These are phyloP conservation scores for Solanum pinnatisectum DNA, from an alignment of 257 asterid species.

Conservation along the genomic window DNA sequence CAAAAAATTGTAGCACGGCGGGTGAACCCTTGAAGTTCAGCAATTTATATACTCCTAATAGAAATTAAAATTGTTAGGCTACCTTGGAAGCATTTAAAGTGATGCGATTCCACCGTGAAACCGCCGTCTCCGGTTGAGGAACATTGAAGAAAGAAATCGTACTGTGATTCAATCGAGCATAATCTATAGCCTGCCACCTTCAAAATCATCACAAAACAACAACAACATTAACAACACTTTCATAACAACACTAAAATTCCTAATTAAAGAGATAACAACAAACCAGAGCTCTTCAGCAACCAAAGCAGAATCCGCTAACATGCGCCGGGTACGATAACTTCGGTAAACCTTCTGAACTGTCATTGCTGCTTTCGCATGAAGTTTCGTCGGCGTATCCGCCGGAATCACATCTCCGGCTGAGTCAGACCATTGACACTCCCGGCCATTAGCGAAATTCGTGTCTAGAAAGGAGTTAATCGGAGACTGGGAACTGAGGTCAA, in stretches of 20 bases:
- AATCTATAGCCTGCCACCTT: constrained; percentile 91
- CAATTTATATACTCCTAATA: neutral
- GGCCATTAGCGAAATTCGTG: neutral
- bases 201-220: constrained; percentile 9
- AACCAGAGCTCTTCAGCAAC: constrained; percentile 93
- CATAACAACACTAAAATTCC: neutral
- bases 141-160: constrained; percentile 80
- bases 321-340: constrained; percentile 88
- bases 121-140: constrained; percentile 69
- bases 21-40: neutral
- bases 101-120: constrained; percentile 79
- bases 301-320: constrained; percentile 94
- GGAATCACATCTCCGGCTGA: constrained; percentile 4
- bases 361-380: constrained; percentile 55
- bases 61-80: neutral
- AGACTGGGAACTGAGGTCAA: constrained; percentile 25
- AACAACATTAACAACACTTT: neutral
- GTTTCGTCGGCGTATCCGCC: constrained; percentile 8
- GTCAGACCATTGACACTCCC: constrained; percentile 7
- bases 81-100: constrained; percentile 81
- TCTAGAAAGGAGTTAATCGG: constrained; percentile 7
- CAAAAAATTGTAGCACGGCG: neutral
- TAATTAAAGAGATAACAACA: neutral
- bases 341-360: constrained; percentile 80
- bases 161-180: constrained; percentile 70